phyloP scores from a whole-genome alignment of 2,329 filamentous ascomycete genomes.

The Colletotrichum euphorbiae region DNA sequence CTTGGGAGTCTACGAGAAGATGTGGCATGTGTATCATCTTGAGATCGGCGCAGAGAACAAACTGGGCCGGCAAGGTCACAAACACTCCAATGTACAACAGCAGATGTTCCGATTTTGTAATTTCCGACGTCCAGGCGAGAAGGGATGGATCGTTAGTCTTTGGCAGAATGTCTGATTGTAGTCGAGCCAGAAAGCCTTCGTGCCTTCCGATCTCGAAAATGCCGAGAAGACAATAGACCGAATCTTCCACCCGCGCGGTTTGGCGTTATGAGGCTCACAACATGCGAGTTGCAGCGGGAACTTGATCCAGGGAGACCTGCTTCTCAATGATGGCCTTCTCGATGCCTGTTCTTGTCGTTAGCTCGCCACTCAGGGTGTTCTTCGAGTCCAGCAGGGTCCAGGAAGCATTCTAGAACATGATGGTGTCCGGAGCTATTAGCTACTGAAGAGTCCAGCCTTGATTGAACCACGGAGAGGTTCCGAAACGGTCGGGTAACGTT shows the following conservation, averaged over 20 bases:
- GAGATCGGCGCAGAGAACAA: not conserved
- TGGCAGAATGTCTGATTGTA: conserved; percentile 32
- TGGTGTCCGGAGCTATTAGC: not conserved
- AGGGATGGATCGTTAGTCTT: conserved; percentile 18
- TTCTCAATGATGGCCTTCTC: not conserved
- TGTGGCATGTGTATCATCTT: not conserved
- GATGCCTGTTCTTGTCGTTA: conserved; percentile 1
- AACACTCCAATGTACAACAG: conserved; percentile 9
- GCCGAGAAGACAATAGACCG: conserved; percentile 45
- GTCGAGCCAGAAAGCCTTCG: conserved; percentile 41
- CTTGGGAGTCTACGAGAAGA: not conserved
- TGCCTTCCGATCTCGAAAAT: conserved; percentile 45
- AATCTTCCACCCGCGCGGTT: conserved; percentile 43
- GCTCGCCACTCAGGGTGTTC: not conserved
- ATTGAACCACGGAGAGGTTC: not conserved
- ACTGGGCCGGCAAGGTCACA: not conserved
- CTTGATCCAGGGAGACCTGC: not conserved
- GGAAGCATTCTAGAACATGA: conserved; percentile 1
- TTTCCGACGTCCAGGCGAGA: conserved; percentile 17
- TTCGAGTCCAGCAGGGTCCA: conserved; percentile 11
- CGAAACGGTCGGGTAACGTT: not conserved
- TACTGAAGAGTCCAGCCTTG: conserved; percentile 5
- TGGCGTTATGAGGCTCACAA: conserved; percentile 44
- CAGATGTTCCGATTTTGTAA: not conserved
- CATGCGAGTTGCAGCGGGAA: conserved; percentile 44